Conservation (phyloP, 192 early-diverging fungal species). For the Coemansia sp. region DNA sequence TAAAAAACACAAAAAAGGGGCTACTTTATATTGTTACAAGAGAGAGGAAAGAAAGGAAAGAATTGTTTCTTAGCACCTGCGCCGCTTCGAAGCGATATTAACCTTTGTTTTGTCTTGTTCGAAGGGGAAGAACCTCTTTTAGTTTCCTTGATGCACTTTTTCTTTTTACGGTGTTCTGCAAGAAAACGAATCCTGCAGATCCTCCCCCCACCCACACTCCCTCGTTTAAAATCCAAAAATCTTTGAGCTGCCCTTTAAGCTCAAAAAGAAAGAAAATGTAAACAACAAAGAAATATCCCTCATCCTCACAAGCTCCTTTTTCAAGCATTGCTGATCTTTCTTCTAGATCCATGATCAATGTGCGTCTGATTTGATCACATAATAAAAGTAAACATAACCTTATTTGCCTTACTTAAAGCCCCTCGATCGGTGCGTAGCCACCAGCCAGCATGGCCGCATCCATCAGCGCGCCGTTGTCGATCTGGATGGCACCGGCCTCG, state of each 20-base stretch:
- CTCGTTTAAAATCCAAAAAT: no score
- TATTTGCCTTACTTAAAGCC: background rate
- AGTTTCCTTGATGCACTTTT: no score
- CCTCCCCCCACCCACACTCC: no score
- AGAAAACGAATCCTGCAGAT: no score
- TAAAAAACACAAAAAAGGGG: background rate
- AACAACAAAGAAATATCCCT: no score
- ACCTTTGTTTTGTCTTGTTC: no score
- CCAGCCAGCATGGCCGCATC: constrained; percentile 24
- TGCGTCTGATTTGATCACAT: background rate
- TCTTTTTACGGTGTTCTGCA: no score
- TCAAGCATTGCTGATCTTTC: background rate
- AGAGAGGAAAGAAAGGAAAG: background rate
- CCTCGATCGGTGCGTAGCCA: background rate
- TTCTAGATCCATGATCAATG: background rate
- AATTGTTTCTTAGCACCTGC: background rate
- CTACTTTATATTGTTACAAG: background rate
- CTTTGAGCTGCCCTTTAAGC: no score
- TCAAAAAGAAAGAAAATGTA: no score
- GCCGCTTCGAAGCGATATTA: background rate
- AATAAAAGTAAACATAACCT: no score
- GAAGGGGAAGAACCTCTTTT: no score
- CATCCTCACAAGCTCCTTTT: no score
- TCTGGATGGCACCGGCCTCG: constrained; percentile 40
- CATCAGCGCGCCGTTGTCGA: constrained; percentile 45